Percentiles rank a stretch among this genome's conserved stretches.
Evolutionary conservation across 345 rosid species (phyloP).

Genomic region (Salix suchowensis): DNA sequence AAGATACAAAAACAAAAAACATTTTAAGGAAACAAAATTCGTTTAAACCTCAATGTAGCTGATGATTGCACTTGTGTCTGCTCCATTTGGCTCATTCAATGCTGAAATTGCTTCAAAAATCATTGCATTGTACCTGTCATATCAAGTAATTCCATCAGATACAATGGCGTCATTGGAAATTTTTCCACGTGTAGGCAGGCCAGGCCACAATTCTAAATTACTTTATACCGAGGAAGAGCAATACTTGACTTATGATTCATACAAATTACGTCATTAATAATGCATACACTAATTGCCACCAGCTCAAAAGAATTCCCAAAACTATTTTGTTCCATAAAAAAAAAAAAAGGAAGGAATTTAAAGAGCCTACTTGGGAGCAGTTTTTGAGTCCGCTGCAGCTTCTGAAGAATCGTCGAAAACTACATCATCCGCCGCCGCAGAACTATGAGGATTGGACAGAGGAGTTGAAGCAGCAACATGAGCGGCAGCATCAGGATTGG

Average conservation of each 20-base stretch:
- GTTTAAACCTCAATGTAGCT: conserved; percentile 57
- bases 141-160: conserved; percentile 2
- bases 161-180: not conserved
- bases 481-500: conserved; percentile 29
- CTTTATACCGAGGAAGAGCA: not conserved
- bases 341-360: not conserved
- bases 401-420: conserved; percentile 25
- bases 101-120: conserved; percentile 75
- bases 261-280: not conserved
- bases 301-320: not conserved
- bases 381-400: conserved; percentile 18
- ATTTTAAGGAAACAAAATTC: not conserved
- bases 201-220: not conserved
- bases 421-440: conserved; percentile 25
- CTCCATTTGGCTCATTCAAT: conserved; percentile 58
- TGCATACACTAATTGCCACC: not conserved
- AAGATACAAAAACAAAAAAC: not conserved
- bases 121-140: conserved; percentile 56
- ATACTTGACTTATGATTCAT: not conserved
- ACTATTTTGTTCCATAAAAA: not conserved
- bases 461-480: conserved; percentile 20
- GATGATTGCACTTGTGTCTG: conserved; percentile 54
- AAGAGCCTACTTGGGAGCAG: conserved; percentile 39
- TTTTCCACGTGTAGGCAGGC: not conserved
- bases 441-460: not conserved